These are phyloP conservation scores for Tephrocybe sp. DNA, from an alignment of 768 basidiomycete genomes.

Conservation along the genomic window DNA sequence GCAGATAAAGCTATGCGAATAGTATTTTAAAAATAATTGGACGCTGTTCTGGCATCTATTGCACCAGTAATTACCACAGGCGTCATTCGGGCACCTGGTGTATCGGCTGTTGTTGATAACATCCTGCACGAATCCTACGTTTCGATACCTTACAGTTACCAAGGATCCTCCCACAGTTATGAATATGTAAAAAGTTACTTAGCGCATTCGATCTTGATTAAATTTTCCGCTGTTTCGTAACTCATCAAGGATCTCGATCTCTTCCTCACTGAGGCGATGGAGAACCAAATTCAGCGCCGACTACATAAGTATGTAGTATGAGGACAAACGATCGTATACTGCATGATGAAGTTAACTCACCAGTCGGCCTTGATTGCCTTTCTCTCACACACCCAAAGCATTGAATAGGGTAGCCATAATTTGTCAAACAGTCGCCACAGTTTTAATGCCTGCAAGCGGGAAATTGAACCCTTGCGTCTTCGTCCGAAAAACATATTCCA, in stretches of 20 bases:
- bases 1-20: constrained; percentile 37
- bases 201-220: constrained; percentile 43
- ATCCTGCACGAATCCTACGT: constrained; percentile 40
- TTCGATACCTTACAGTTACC: not conserved
- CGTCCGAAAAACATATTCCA: too few relatives aligned
- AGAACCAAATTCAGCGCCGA: constrained; percentile 35
- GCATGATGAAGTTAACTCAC: not conserved
- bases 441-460: constrained; percentile 44
- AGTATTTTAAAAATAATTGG: constrained; percentile 26
- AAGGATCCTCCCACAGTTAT: too few relatives aligned
- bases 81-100: constrained; percentile 49
- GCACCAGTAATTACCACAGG: constrained; percentile 57
- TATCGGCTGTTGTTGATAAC: constrained; percentile 38
- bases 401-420: constrained; percentile 53
- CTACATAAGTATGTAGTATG: constrained; percentile 33
- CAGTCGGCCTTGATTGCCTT: not conserved
- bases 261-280: constrained; percentile 41
- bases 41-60: constrained; percentile 50
- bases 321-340: not conserved
- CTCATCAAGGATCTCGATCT: constrained; percentile 40
- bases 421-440: constrained; percentile 53
- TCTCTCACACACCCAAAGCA: constrained; percentile 54
- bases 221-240: constrained; percentile 40
- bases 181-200: constrained; percentile 30
- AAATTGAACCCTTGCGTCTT: too few relatives aligned